Base-by-base conservation (phyloP, 805 yeast genomes). In the Pichia sporocuriosa region DNA sequence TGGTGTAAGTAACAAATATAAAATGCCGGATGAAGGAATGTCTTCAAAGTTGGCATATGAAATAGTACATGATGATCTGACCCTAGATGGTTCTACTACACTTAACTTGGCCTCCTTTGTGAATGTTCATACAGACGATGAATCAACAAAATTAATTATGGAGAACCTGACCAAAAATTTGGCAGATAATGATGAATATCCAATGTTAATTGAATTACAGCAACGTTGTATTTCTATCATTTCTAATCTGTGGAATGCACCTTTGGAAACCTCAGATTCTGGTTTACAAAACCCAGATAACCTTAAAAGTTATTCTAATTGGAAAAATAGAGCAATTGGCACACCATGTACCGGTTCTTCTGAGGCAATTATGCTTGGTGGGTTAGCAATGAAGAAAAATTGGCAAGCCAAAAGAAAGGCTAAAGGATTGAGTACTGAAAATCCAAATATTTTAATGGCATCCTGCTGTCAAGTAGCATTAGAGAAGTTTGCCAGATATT, bases 181-280 rank as follows among this genome's bases (percentile, higher is more conserved):
- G 55, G 96, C 96, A 8, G 97, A 88, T 62, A 81, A 82, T 53
- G 96, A 89, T 59, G 97, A 88, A 68, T 88, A 88, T 60, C 96
- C 97, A 9, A 82, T 88, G 36, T 61, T 88, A 59, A 68, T 84
- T 53, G 90, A 82, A 44, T 57, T 85, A 46, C 94, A 89, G 47
- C 73, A 81, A 47, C 75, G 96, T 51, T 87, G 96, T 63, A 75
- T 88, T 44, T 75, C 87, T 20, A 88, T 88, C 52, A 58, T 88
- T 46, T 79, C 87, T 10, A 74, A 81, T 55, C 60, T 88, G 54
- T 88, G 96, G 96, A 67, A 86, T 56, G 89, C 87, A 10, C 81
- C 81, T 7, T 54, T 44, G 15, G 46, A 43, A 23, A 35, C 37
- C 31, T 50, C 53, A n/a, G 53, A 50, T 15, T 40, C 47, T 2